A percentile compares a stretch with the other conserved stretches of the same genome.
These are phyloP conservation scores for Suillus luteus DNA, from an alignment of 768 basidiomycete species.

Conservation along the genomic window DNA sequence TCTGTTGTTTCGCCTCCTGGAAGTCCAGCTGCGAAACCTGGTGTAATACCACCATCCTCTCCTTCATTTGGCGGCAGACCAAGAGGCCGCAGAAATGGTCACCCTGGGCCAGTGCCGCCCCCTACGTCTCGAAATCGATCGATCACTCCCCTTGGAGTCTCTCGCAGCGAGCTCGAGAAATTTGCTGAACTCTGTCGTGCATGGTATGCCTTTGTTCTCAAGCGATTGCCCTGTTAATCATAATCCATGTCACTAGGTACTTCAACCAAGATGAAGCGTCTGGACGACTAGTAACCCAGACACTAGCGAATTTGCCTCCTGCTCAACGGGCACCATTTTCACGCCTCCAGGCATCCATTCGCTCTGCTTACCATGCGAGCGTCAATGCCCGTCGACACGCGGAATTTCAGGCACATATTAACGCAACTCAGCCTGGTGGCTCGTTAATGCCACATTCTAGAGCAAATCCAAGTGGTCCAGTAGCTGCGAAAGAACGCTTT, in stretches of 20 bases:
- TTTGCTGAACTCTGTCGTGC: conserved; percentile 78
- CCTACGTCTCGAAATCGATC: conserved; percentile 65
- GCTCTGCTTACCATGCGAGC: conserved; percentile 82
- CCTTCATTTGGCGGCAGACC: conserved; percentile 55
- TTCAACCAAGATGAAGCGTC: conserved; percentile 80
- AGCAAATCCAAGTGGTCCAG: conserved; percentile 58
- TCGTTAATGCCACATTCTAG: conserved; percentile 77
- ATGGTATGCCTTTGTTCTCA: conserved; percentile 52
- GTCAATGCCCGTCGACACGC: conserved; percentile 75
- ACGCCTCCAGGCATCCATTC: conserved; percentile 82
- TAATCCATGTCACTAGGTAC: conserved; percentile 55
- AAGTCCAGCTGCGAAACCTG: conserved; percentile 47
- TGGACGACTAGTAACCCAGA: conserved; percentile 80
- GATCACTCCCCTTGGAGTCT: conserved; percentile 65
- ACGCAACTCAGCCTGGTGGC: conserved; percentile 75
- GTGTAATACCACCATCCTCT: conserved; percentile 56
- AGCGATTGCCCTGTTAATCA: conserved; percentile 16
- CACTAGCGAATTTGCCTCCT: conserved; percentile 74
- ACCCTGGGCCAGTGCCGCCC: conserved; percentile 53
- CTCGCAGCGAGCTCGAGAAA: conserved; percentile 69
- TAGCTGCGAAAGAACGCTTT: conserved; percentile 76
- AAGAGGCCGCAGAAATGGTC: conserved; percentile 49
- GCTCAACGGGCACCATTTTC: conserved; percentile 88
- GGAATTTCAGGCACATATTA: conserved; percentile 84
- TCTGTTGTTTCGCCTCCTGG: conserved; percentile 56